Base-by-base conservation (phyloP, 768 basidiomycete species). In the Rubroboletus satanas region DNA sequence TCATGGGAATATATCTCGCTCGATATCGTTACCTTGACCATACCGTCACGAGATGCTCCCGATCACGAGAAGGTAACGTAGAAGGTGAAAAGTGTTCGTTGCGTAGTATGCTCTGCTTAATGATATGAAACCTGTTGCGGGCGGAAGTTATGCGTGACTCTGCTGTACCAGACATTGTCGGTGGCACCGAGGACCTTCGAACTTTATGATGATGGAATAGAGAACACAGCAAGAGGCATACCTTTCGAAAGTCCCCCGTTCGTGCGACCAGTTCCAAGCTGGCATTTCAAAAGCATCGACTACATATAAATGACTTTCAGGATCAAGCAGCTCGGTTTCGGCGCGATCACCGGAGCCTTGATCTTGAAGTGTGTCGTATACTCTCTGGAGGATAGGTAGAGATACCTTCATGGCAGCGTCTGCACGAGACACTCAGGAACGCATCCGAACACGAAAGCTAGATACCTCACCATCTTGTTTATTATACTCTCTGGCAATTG, bases 51-150 rank as follows among this genome's bases (percentile, higher is more conserved):
- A 97, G 85, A 52, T 85, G 84, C 57, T 88, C 86, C 55, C 93
- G 77, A 71, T 98, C 92, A 49, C 85, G 83, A 15, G 93, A 94
- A 39, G 93, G 90, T 37, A 98, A 72, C 0, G 93, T 94, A 7
- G 96, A 96, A 3, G 97, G 95, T 2, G 93, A 93, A 72, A 99
- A 99, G 70, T 98, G 94, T 67, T 99, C 97, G 65, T 98, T 98
- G 38, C 97, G 79, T 37, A 98, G 75, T 29, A 98, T 84, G 64
- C 91, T 88, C 73, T 98, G 96, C 68, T 87, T 90, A 63, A 98
- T 93, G 48, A 98, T 84, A 67, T 91, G 83, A 59, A 96, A 78
- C 47, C 96, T 77, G 68, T 98, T 90, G 33, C 96, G 82, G 28
- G 91, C 76, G 43, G 91, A 88, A 29, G 78, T 73, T 35, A 93